These are phyloP conservation scores for Xylariaceae sp. DNA, from an alignment of 2,329 filamentous ascomycete genomes.

Conservation along the genomic window DNA sequence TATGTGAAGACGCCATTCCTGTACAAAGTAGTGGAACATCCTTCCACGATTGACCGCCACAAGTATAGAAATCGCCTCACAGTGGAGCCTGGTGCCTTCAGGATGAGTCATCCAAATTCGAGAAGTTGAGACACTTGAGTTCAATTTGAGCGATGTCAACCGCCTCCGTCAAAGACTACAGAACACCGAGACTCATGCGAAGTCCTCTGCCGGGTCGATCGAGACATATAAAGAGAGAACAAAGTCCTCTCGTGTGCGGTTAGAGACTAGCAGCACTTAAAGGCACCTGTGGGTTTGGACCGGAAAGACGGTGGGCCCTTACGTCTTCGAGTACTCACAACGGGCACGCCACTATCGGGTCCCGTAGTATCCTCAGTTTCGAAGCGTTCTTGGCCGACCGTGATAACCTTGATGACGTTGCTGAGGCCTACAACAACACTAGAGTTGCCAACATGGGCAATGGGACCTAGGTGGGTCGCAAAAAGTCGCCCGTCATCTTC, in stretches of 20 bases:
- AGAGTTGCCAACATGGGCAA: constrained; percentile 56
- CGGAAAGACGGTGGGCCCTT: constrained; percentile 30
- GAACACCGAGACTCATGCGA: too few relatives aligned
- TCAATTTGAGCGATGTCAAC: too few relatives aligned
- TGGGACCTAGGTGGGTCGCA: constrained; percentile 62
- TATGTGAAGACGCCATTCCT: too few relatives aligned
- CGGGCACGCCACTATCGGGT: constrained; percentile 38
- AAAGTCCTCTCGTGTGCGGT: neutral
- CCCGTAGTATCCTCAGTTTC: constrained; percentile 38
- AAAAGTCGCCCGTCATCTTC: constrained; percentile 53
- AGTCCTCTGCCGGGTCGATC: constrained; percentile 5
- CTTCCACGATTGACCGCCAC: too few relatives aligned
- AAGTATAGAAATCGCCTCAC: too few relatives aligned
- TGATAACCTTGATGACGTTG: constrained; percentile 68
- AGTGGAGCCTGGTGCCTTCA: too few relatives aligned
- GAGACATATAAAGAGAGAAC: constrained; percentile 19
- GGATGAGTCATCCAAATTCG: too few relatives aligned
- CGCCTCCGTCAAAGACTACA: too few relatives aligned
- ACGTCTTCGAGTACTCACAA: constrained; percentile 31
- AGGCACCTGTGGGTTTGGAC: constrained; percentile 11
- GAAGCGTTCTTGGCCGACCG: constrained; percentile 62
- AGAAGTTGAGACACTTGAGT: too few relatives aligned
- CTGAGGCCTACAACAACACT: constrained; percentile 69
- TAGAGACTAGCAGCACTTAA: constrained; percentile 17
- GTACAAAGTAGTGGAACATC: too few relatives aligned